Percentiles rank a stretch among this genome's conserved stretches.
Conservation (phyloP, 257 asterid species). For the Nicotiana tomentosiformis region DNA sequence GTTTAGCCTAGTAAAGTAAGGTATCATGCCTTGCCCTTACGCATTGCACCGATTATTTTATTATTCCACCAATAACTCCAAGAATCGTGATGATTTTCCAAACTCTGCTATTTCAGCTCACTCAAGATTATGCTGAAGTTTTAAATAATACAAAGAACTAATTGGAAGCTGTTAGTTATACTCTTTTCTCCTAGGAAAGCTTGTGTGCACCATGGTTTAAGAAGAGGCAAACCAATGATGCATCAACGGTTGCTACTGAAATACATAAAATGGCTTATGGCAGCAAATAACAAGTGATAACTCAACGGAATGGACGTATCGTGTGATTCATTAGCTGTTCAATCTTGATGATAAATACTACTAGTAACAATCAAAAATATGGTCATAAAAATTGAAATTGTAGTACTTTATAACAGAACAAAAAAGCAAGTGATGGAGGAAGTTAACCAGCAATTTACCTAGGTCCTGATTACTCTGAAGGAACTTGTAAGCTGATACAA, state of each 20-base stretch:
- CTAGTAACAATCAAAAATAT: background rate
- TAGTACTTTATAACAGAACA: background rate
- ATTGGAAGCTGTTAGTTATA: background rate
- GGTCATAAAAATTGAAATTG: background rate
- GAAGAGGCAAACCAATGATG: background rate
- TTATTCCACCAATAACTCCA: too few relatives aligned
- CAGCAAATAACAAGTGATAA: background rate
- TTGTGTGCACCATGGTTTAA: background rate
- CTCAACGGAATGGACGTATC: background rate
- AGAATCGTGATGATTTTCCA: too few relatives aligned
- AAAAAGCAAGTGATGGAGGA: background rate
- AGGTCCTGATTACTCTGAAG: slow-evolving; percentile 14
- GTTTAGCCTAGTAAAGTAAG: background rate
- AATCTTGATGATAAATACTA: background rate
- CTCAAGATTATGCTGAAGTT: background rate
- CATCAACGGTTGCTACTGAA: background rate
- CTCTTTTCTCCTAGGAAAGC: background rate
- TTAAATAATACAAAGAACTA: background rate
- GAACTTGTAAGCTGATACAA: background rate
- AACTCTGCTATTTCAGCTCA: background rate
- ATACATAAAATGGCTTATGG: background rate
- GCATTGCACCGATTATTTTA: too few relatives aligned
- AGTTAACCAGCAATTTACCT: background rate
- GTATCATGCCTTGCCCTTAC: background rate
- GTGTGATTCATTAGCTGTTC: background rate